phyloP scores from a whole-genome alignment of 495 filamentous ascomycete species.

The Gamarada debralockiae region DNA sequence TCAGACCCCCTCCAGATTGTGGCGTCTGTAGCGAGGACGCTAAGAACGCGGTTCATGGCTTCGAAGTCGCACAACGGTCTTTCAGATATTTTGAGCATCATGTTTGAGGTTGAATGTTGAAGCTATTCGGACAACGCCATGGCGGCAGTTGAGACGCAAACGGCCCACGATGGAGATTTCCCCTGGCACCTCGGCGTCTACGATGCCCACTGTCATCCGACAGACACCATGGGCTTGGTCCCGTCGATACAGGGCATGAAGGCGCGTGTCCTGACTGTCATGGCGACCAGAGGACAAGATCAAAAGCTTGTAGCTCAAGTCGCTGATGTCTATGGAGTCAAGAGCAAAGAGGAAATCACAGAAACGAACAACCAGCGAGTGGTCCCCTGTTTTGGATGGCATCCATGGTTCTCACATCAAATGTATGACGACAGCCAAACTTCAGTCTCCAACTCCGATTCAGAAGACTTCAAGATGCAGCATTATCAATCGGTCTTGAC shows the following conservation, averaged over 20 bases:
- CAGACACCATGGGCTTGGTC: constrained; percentile 81
- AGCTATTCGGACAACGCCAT: not conserved
- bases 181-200: constrained; percentile 85
- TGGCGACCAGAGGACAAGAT: constrained; percentile 85
- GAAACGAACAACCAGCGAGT: constrained; percentile 30
- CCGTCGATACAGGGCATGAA: constrained; percentile 70
- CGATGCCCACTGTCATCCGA: constrained; percentile 98
- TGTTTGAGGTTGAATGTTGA: too few relatives aligned
- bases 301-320: constrained; percentile 76
- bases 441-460: constrained; percentile 16
- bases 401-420: constrained; percentile 96
- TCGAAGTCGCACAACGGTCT: too few relatives aligned
- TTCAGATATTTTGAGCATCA: too few relatives aligned
- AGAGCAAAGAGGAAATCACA: constrained; percentile 5
- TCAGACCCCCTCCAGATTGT: too few relatives aligned
- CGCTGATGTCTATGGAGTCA: constrained; percentile 37
- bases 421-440: constrained; percentile 35
- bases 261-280: constrained; percentile 72
- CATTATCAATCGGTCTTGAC: constrained; percentile 74
- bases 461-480: constrained; percentile 44
- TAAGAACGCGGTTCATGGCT: too few relatives aligned
- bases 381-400: constrained; percentile 93
- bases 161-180: constrained; percentile 35
- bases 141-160: not conserved
- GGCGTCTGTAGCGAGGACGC: not conserved